Evolutionary conservation across 139 green algal genomes (phyloP), one percentile per base, ranked within the genome.

Genomic region (Chlamydomonas schloesseri): DNA sequence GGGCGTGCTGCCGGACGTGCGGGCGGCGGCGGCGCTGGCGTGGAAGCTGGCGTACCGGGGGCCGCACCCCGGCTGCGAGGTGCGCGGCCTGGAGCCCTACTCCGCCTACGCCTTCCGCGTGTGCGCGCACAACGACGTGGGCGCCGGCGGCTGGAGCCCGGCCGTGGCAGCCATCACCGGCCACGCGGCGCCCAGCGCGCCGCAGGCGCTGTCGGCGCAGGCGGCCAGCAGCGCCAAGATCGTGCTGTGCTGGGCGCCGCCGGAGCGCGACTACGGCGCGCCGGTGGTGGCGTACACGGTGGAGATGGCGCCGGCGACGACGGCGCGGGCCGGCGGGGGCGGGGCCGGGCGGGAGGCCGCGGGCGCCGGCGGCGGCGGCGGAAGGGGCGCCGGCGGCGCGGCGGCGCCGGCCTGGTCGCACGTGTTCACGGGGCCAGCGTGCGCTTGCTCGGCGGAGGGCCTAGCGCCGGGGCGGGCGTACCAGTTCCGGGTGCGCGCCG

Each of bases 41-140:
- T 87, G 79, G 53, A 71, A 89, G 34, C 73, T 86, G 24, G 81
- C 82, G 23, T 95, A 95, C 75, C 89, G 87, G 23, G 93, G 93
- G 0, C 31, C 73, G 0, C 73, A 73, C 26, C 26, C 34, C 8
- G 31, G 4, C 14, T 88, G 53, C 46, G 89, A 91, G 79, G 83
- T 94, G 53, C 74, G 62, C 57, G 81, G 81, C 20, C 81, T 96
- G 77, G 73, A 93, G 71, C 92, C 93, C 21, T 74, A 88, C 75
- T 83, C 57, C 5, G 62, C 85, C 26, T 96, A 96, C 84, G 72
- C 76, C 0, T 83, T 96, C 55, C 82, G 90, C 1, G 55, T 96
- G 47, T 72, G 86, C 0, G 92, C 93, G 2, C 62, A 75, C 77
- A 96, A 93, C 72, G 42, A 53, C 3, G 89, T 93, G 42, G 93